Evolutionary conservation across 2,329 filamentous ascomycete species (phyloP), one percentile per base, ranked within the genome.

Genomic region (Bipolaris cookei): DNA sequence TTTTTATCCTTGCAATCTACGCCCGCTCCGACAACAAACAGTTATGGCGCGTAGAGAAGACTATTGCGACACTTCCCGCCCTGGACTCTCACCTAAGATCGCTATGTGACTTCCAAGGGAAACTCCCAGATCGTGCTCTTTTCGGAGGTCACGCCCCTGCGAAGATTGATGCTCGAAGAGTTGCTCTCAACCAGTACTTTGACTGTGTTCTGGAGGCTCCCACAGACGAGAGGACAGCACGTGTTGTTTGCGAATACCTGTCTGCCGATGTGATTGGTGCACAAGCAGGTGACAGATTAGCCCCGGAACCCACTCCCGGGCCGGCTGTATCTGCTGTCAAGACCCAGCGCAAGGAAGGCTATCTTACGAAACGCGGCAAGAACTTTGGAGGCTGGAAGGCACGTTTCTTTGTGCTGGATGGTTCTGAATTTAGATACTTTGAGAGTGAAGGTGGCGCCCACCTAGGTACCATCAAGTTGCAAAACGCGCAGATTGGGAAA

Each of bases 321-420:
- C 73, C 70, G 21, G 76, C 80, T 37, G 72, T 76, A 34, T 75
- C 70, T 79, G 80, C 70, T 56, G 46, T 69, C 3, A 73, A 70
- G 49, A 86, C 5, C 86, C 87, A 89, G 7, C 83, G 88, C 57
- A 92, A 91, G 71, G 93, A 88, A 71, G 95, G 95, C 7, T 99
- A 98, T 76, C 80, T 99, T 47, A 98, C 95, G 1, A 99, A 99
- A 80, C 87, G 91, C 66, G 95, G 95, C 46, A 99, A 99, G 82
- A 98, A 98, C 71, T 99, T 99, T 78, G 95, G 95, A 49, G 95
- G 95, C 46, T 99, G 95, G 95, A 99, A 99, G 78, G 93, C 92
- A 10, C 81, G 88, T 55, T 90, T 86, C 69, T 90, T 90, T 69
- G 82, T 89, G 13, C 79, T 91, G 3, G 86, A 90, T 66, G 88